phyloP scores from a whole-genome alignment of 805 yeast species.

The Candida sithepensis region DNA sequence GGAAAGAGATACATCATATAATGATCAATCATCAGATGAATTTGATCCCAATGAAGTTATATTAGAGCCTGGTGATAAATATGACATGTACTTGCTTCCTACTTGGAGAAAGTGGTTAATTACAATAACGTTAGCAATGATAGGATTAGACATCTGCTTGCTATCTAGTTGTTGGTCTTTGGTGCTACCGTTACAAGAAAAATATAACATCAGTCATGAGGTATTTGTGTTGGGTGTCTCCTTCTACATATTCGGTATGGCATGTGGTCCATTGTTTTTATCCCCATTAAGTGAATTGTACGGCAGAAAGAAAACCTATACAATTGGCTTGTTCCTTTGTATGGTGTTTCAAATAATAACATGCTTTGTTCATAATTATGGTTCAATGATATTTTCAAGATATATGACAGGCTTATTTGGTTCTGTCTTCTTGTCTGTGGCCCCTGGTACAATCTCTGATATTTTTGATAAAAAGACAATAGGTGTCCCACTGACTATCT shows the following conservation, averaged over 20 bases:
- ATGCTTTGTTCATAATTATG: conserved; percentile 55
- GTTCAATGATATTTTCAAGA: conserved; percentile 62
- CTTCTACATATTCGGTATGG: conserved; percentile 58
- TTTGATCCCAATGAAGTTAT: conserved; percentile 16
- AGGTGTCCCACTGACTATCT: conserved; percentile 67
- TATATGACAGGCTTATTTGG: conserved; percentile 71
- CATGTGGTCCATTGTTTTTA: conserved; percentile 56
- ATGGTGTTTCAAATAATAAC: conserved; percentile 51
- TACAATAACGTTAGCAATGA: conserved; percentile 48
- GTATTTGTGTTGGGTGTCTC: conserved; percentile 58
- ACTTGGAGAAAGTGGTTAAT: conserved; percentile 51
- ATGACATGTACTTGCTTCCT: conserved; percentile 32
- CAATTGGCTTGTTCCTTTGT: conserved; percentile 42
- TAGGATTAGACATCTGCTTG: conserved; percentile 61
- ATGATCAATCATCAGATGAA: not conserved
- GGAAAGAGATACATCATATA: not conserved
- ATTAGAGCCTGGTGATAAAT: conserved; percentile 15
- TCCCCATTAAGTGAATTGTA: conserved; percentile 59
- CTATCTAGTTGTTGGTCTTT: conserved; percentile 69
- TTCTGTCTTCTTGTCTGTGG: conserved; percentile 69
- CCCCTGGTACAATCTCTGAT: conserved; percentile 77
- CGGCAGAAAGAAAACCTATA: conserved; percentile 54
- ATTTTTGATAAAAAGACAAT: conserved; percentile 58
- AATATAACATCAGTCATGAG: conserved; percentile 53
- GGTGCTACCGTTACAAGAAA: conserved; percentile 48